A percentile compares a stretch with the other conserved stretches of the same genome.
phyloP scores from a whole-genome alignment of 129 eudicot species.

The Artemisia annua region DNA sequence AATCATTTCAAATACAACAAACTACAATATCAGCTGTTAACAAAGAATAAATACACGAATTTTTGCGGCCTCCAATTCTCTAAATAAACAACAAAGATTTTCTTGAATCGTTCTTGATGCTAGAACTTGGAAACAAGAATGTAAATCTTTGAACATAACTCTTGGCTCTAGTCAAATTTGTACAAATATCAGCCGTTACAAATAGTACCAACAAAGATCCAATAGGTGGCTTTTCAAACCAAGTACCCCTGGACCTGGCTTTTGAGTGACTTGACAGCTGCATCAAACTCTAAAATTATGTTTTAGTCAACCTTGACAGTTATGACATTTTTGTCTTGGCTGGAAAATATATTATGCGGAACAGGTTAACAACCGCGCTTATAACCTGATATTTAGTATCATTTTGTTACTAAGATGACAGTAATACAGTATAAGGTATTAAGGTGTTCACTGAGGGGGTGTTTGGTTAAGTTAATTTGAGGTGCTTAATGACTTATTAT shows the following conservation, averaged over 20 bases:
- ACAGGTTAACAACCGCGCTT: constrained; percentile 80
- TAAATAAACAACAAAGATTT: not conserved
- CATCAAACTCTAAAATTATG: not conserved
- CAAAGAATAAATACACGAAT: too few species aligned
- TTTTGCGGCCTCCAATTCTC: not conserved
- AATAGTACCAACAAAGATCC: not conserved
- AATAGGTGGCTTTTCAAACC: not conserved
- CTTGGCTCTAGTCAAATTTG: not conserved
- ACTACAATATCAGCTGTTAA: too few species aligned
- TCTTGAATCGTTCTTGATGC: not conserved
- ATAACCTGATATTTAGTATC: constrained; percentile 52
- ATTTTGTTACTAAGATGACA: not conserved
- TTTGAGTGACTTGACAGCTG: not conserved
- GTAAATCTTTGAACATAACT: not conserved
- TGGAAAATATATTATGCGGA: constrained; percentile 89
- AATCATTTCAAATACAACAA: too few species aligned
- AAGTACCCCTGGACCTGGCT: not conserved
- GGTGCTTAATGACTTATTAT: too few species aligned
- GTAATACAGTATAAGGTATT: too few species aligned
- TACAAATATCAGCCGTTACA: too few species aligned
- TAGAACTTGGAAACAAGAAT: not conserved
- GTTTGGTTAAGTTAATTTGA: too few species aligned
- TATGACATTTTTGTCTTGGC: constrained; percentile 81
- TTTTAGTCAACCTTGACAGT: constrained; percentile 53
- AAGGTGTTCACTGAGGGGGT: too few species aligned